These are phyloP conservation scores for Cystofilobasidium bisporidii DNA, from an alignment of 768 basidiomycete species.

Conservation along the genomic window DNA sequence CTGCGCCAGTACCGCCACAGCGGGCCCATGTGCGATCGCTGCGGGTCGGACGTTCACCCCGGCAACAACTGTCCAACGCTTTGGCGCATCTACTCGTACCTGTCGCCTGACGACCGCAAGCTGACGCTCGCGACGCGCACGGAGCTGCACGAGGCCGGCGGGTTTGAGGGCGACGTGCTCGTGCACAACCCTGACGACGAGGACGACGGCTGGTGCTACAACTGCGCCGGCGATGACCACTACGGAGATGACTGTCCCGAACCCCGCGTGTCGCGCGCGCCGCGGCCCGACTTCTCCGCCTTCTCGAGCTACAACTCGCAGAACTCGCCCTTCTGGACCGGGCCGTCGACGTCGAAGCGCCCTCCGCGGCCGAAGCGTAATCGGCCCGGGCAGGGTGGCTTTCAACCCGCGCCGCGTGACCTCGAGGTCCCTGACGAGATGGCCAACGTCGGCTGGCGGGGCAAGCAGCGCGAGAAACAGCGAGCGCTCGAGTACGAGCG, in stretches of 20 bases:
- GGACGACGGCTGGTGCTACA: slow-evolving; percentile 27
- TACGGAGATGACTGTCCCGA: slow-evolving; percentile 28
- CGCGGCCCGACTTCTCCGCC: slow-evolving; percentile 21
- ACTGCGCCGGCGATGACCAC: slow-evolving; percentile 25
- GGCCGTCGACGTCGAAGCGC: not conserved
- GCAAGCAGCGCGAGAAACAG: slow-evolving; percentile 22
- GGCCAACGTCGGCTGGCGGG: slow-evolving; percentile 24
- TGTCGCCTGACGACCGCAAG: slow-evolving; percentile 14
- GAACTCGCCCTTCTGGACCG: slow-evolving; percentile 27
- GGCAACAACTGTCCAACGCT: slow-evolving; percentile 28
- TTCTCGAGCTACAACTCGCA: slow-evolving; percentile 26
- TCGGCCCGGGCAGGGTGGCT: not conserved
- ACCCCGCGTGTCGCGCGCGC: slow-evolving; percentile 19
- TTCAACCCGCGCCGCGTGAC: not conserved
- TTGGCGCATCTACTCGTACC: slow-evolving; percentile 28
- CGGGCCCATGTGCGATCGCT: slow-evolving; percentile 26
- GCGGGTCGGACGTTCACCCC: slow-evolving; percentile 25
- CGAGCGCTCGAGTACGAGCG: slow-evolving; percentile 15
- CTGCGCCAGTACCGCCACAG: slow-evolving; percentile 18
- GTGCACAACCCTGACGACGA: slow-evolving; percentile 18
- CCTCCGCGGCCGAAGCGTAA: not conserved
- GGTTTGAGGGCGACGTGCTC: slow-evolving; percentile 26
- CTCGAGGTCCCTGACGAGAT: slow-evolving; percentile 20
- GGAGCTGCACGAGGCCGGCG: slow-evolving; percentile 18
- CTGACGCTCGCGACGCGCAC: slow-evolving; percentile 9